phyloP scores from a whole-genome alignment of 805 yeast species.

The Suhomyces emberorum region DNA sequence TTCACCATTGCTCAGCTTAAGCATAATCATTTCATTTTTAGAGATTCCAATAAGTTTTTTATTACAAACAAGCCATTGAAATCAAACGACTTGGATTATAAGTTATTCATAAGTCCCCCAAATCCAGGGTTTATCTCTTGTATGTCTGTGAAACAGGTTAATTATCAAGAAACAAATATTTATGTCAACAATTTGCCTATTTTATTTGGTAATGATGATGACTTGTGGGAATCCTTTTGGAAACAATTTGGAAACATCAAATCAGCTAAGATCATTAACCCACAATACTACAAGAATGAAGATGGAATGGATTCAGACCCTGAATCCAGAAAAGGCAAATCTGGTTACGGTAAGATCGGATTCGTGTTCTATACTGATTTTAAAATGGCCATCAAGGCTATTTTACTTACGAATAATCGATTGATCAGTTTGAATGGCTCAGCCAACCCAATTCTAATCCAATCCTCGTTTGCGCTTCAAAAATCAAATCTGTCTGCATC shows the following conservation, averaged over 20 bases:
- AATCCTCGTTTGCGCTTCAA: conserved; percentile 42
- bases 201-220: conserved; percentile 52
- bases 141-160: conserved; percentile 21
- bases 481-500: conserved; percentile 14
- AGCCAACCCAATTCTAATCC: conserved; percentile 24
- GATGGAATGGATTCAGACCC: conserved; percentile 13
- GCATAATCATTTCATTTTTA: conserved; percentile 28
- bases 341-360: conserved; percentile 34
- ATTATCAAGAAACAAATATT: conserved; percentile 65
- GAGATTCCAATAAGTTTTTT: conserved; percentile 2
- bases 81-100: background rate
- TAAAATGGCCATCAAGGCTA: conserved; percentile 61
- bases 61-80: background rate
- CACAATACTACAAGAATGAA: conserved; percentile 30
- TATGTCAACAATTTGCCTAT: conserved; percentile 65
- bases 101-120: conserved; percentile 3
- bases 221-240: conserved; percentile 39
- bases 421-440: conserved; percentile 7
- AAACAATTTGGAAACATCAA: conserved; percentile 36
- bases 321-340: conserved; percentile 3
- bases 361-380: conserved; percentile 61
- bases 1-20: conserved; percentile 36
- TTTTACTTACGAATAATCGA: conserved; percentile 48
- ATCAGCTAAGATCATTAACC: conserved; percentile 42
- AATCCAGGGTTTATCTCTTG: conserved; percentile 2